phyloP scores from a whole-genome alignment of 805 yeast genomes.

The Dipodascus geniculatus region DNA sequence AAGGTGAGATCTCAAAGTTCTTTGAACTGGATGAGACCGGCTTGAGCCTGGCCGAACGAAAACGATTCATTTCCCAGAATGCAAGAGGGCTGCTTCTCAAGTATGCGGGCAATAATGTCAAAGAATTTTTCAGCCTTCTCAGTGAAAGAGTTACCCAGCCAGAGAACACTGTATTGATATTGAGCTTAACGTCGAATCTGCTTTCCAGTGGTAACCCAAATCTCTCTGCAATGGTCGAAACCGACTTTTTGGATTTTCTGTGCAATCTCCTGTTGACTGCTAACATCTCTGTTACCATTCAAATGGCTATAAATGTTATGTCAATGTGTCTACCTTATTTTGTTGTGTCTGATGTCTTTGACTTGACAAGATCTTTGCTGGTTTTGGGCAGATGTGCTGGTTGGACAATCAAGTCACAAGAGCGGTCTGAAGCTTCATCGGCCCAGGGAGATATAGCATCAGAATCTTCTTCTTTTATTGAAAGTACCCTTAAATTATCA shows the following conservation, averaged over 20 bases:
- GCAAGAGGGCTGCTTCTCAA: conserved; percentile 30
- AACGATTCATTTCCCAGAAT: conserved; percentile 37
- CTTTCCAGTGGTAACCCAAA: conserved; percentile 25
- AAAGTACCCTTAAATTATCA: conserved; percentile 10
- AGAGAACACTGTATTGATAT: conserved; percentile 27
- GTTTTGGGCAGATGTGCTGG: conserved; percentile 34
- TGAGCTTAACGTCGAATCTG: conserved; percentile 21
- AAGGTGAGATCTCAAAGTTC: conserved; percentile 13
- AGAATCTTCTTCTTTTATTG: conserved; percentile 15
- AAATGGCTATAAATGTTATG: conserved; percentile 27
- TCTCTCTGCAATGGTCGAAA: conserved; percentile 24
- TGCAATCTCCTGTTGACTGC: conserved; percentile 33
- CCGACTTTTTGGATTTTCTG: conserved; percentile 29
- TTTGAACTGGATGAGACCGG: conserved; percentile 22
- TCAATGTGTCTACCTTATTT: conserved; percentile 37
- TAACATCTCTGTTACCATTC: conserved; percentile 29
- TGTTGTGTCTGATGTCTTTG: conserved; percentile 23
- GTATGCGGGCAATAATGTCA: conserved; percentile 33
- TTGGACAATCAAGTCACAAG: conserved; percentile 22
- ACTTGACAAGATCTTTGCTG: conserved; percentile 33
- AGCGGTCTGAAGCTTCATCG: background rate
- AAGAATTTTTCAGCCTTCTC: conserved; percentile 27
- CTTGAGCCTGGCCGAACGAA: conserved; percentile 32
- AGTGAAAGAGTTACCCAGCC: conserved; percentile 28
- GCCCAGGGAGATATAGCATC: background rate